Percentiles rank a stretch among this genome's conserved stretches.
Conservation (phyloP, 1,139 yeast genomes). For the Blastobotrys persicus region DNA sequence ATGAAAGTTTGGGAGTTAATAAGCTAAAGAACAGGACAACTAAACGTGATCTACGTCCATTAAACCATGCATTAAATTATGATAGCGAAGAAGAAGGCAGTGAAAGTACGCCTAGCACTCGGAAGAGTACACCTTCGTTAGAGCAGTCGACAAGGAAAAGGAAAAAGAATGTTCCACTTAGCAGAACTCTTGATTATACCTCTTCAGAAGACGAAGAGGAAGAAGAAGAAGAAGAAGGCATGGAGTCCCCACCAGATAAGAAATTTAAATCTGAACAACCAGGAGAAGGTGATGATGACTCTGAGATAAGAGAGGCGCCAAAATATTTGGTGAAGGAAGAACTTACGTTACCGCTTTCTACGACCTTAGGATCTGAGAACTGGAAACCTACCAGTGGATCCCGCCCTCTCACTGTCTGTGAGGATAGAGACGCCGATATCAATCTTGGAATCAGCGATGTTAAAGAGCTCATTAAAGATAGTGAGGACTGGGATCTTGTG, state of each 20-base stretch:
- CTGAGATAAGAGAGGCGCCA: slow-evolving; percentile 3
- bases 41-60: slow-evolving; percentile 45
- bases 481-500: slow-evolving; percentile 64
- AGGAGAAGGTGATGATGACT: slow-evolving; percentile 8
- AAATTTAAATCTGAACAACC: slow-evolving; percentile 7
- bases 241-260: slow-evolving; percentile 13
- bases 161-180: not conserved
- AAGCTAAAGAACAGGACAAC: slow-evolving; percentile 13
- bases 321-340: not conserved
- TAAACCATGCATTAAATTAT: slow-evolving; percentile 70
- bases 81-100: slow-evolving; percentile 46
- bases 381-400: slow-evolving; percentile 28
- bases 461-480: slow-evolving; percentile 61
- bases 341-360: slow-evolving; percentile 25
- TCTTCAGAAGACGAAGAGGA: slow-evolving; percentile 28
- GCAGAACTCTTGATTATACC: slow-evolving; percentile 25
- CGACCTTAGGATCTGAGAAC: slow-evolving; percentile 26
- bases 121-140: slow-evolving; percentile 42
- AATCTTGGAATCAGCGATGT: slow-evolving; percentile 50
- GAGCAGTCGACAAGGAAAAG: slow-evolving; percentile 19
- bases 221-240: slow-evolving; percentile 12
- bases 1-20: slow-evolving; percentile 24
- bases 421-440: slow-evolving; percentile 38
- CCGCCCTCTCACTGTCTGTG: slow-evolving; percentile 51
- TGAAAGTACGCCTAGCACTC: slow-evolving; percentile 40